phyloP scores from a whole-genome alignment of 768 basidiomycete genomes.

The Collybia sordida region DNA sequence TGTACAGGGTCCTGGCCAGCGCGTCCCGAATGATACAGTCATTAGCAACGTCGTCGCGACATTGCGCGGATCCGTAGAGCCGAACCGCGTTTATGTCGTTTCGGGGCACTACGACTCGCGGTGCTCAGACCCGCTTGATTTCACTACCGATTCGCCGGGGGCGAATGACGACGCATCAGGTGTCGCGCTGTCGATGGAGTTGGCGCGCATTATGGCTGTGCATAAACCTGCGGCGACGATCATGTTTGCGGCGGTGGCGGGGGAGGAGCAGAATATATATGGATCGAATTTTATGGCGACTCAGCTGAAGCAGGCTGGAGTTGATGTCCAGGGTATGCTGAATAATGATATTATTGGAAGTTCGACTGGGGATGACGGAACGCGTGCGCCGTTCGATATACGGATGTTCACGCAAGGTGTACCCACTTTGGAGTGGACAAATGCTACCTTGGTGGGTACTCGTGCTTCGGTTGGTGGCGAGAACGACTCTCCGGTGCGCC shows the following conservation, averaged over 20 bases:
- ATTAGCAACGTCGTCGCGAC: conserved; percentile 55
- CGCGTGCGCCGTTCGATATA: conserved; percentile 45
- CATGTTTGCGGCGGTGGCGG: conserved; percentile 50
- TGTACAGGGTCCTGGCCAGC: conserved; percentile 34
- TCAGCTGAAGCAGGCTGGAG: conserved; percentile 36
- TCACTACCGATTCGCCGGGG: conserved; percentile 45
- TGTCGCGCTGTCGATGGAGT: conserved; percentile 54
- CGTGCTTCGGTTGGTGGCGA: conserved; percentile 47
- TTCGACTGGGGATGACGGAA: conserved; percentile 46
- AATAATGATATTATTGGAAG: conserved; percentile 59
- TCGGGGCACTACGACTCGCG: conserved; percentile 59
- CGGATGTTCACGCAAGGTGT: conserved; percentile 54
- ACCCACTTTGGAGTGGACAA: conserved; percentile 36
- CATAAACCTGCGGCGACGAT: conserved; percentile 49
- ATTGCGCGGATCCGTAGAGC: conserved; percentile 44
- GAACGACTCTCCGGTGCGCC: conserved; percentile 51
- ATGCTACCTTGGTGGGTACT: conserved; percentile 29
- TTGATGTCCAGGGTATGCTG: conserved; percentile 56
- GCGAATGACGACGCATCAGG: conserved; percentile 57
- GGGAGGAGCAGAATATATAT: conserved; percentile 53
- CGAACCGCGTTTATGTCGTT: conserved; percentile 51
- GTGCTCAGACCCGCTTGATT: conserved; percentile 36
- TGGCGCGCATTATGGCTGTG: conserved; percentile 50
- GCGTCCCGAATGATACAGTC: conserved; percentile 40
- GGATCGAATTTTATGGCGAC: conserved; percentile 49